Conservation (phyloP, 805 yeast genomes). For the Starmera dryadoides region DNA sequence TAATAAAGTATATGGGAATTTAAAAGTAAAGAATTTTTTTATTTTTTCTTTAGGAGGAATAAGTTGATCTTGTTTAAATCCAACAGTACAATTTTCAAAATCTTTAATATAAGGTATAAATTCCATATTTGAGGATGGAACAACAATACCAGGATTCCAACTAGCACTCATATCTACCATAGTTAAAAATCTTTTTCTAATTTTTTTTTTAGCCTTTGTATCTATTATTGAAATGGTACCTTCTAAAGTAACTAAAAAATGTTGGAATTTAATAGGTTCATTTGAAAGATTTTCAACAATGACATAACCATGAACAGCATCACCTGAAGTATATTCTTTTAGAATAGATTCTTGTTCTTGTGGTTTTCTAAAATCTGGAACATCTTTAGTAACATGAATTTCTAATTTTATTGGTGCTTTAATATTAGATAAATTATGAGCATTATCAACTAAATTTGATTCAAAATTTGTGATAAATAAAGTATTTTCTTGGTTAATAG, state of each 20-base stretch:
- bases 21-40: slow-evolving; percentile 52
- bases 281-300: slow-evolving; percentile 33
- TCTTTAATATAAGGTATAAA: slow-evolving; percentile 11
- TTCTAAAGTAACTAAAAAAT: slow-evolving; percentile 51
- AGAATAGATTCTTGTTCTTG: slow-evolving; percentile 24
- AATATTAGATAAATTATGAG: slow-evolving; percentile 35
- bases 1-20: slow-evolving; percentile 42
- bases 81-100: slow-evolving; percentile 21
- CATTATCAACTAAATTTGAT: slow-evolving; percentile 43
- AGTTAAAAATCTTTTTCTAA: slow-evolving; percentile 30
- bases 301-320: slow-evolving; percentile 43
- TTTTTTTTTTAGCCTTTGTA: slow-evolving; percentile 7
- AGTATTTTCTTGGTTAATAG: not conserved
- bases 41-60: slow-evolving; percentile 39
- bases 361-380: slow-evolving; percentile 40
- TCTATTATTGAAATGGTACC: slow-evolving; percentile 31
- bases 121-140: slow-evolving; percentile 1
- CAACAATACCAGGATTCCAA: slow-evolving; percentile 32
- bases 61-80: slow-evolving; percentile 37
- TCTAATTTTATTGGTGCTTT: slow-evolving; percentile 36
- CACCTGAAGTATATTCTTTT: slow-evolving; percentile 49
- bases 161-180: slow-evolving; percentile 48
- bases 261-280: slow-evolving; percentile 44
- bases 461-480: slow-evolving; percentile 29
- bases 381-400: slow-evolving; percentile 44